These are phyloP conservation scores for Cyberlindnera petersonii DNA, from an alignment of 805 yeast species.

Conservation along the genomic window DNA sequence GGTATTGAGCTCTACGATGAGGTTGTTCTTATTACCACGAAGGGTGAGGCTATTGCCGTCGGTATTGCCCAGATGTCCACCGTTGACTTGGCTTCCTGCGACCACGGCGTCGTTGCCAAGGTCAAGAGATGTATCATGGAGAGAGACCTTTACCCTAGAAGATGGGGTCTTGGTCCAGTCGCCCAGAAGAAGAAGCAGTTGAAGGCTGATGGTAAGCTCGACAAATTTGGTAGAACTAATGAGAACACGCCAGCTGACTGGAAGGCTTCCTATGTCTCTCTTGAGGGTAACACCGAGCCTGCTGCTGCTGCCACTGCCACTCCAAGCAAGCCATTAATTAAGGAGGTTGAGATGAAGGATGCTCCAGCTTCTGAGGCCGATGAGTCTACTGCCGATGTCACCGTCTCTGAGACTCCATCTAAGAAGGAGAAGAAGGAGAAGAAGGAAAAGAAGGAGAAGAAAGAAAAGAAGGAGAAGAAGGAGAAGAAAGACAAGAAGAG, in stretches of 20 bases:
- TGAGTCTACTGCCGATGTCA: constrained; percentile 17
- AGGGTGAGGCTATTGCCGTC: constrained; percentile 99
- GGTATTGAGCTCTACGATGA: constrained; percentile 97
- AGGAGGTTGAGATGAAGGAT: constrained; percentile 36
- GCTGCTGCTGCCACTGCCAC: constrained; percentile 30
- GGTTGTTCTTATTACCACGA: constrained; percentile 95
- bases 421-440: constrained; percentile 61
- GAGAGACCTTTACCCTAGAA: constrained; percentile 97
- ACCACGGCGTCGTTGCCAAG: constrained; percentile 97
- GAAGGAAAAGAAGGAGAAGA: constrained; percentile 51
- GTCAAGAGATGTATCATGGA: constrained; percentile 99
- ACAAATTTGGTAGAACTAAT: constrained; percentile 88
- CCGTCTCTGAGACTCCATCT: constrained; percentile 28
- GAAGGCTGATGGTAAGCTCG: constrained; percentile 95
- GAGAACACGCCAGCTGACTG: constrained; percentile 92
- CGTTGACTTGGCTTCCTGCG: constrained; percentile 93
- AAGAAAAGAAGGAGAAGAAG: constrained; percentile 49
- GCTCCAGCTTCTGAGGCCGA: constrained; percentile 30
- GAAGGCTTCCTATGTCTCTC: constrained; percentile 81
- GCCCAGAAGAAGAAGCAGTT: constrained; percentile 98
- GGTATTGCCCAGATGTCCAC: constrained; percentile 99
- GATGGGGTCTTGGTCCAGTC: constrained; percentile 99
- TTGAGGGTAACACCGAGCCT: constrained; percentile 56
- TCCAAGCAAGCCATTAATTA: constrained; percentile 44
- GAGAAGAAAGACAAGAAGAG: constrained; percentile 44